Percentiles rank a stretch among this genome's conserved stretches.
phyloP scores from a whole-genome alignment of 805 yeast species.

The Candida sakaeoensis region DNA sequence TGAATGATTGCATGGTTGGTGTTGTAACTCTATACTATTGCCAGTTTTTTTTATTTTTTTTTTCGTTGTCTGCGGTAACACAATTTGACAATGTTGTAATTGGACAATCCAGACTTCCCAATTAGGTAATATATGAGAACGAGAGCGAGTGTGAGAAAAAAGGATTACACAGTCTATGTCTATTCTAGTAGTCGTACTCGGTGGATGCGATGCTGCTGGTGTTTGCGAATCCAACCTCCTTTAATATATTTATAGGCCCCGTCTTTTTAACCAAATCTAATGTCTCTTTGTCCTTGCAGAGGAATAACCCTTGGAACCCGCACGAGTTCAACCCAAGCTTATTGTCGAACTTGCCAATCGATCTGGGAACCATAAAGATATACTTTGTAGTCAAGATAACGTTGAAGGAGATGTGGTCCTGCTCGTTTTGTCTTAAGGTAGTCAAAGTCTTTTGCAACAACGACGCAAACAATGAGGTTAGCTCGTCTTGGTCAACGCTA shows the following conservation, averaged over 20 bases:
- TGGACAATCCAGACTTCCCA: constrained; percentile 26
- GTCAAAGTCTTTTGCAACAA: constrained; percentile 71
- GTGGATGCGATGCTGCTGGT: constrained; percentile 54
- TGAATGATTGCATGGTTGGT: constrained; percentile 53
- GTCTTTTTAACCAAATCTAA: constrained; percentile 43
- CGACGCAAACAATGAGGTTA: constrained; percentile 68
- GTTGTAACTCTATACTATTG: not conserved
- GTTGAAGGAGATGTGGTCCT: constrained; percentile 64
- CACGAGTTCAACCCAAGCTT: constrained; percentile 69
- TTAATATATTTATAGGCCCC: constrained; percentile 52
- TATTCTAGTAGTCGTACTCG: constrained; percentile 58
- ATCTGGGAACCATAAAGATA: constrained; percentile 85
- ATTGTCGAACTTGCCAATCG: constrained; percentile 48
- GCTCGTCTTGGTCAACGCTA: constrained; percentile 48
- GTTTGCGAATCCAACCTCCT: constrained; percentile 64
- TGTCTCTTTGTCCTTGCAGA: constrained; percentile 65
- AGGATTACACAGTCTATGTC: not conserved
- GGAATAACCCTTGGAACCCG: constrained; percentile 74
- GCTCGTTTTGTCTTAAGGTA: constrained; percentile 50
- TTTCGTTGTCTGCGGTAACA: constrained; percentile 10
- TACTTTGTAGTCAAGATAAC: constrained; percentile 77
- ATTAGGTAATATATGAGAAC: no score
- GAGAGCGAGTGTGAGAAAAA: constrained; percentile 6
- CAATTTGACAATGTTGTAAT: constrained; percentile 19
- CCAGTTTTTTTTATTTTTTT: constrained; percentile 1